phyloP scores from a whole-genome alignment of 306 rosid species.

The Vigna reflexopilosa region DNA sequence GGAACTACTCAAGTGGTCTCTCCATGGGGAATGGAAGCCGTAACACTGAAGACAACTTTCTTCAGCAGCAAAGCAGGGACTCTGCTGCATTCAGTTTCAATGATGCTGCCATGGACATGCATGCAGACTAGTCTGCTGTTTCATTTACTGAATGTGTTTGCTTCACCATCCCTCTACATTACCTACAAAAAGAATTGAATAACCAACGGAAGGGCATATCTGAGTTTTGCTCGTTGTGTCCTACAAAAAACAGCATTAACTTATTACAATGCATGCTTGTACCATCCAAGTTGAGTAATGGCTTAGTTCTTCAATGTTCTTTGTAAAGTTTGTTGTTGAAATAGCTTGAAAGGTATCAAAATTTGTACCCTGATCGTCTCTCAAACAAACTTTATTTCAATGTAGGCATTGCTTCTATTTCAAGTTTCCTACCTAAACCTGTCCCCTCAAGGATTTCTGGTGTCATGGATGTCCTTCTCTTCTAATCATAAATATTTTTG shows the following conservation, averaged over 20 bases:
- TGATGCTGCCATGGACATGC: conserved; percentile 92
- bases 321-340: conserved; percentile 51
- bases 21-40: conserved; percentile 65
- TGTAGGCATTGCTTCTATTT: conserved; percentile 45
- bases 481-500: no score
- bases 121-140: conserved; percentile 66
- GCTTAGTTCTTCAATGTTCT: conserved; percentile 50
- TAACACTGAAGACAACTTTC: conserved; percentile 55
- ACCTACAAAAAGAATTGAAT: conserved; percentile 44
- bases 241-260: conserved; percentile 43
- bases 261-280: conserved; percentile 36
- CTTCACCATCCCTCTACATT: conserved; percentile 41
- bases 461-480: no score
- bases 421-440: conserved; percentile 44
- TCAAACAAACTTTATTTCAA: conserved; percentile 28
- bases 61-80: conserved; percentile 64
- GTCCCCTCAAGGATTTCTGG: neutral
- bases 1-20: conserved; percentile 50
- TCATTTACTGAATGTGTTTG: conserved; percentile 39
- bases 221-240: conserved; percentile 42
- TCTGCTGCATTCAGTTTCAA: conserved; percentile 60
- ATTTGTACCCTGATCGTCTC: conserved; percentile 47
- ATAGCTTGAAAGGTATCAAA: conserved; percentile 38
- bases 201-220: conserved; percentile 36
- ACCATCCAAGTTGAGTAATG: conserved; percentile 36